Evolutionary conservation across 1,284 basidiomycete genomes (phyloP).

Genomic region (Rhodotorula sp.): DNA sequence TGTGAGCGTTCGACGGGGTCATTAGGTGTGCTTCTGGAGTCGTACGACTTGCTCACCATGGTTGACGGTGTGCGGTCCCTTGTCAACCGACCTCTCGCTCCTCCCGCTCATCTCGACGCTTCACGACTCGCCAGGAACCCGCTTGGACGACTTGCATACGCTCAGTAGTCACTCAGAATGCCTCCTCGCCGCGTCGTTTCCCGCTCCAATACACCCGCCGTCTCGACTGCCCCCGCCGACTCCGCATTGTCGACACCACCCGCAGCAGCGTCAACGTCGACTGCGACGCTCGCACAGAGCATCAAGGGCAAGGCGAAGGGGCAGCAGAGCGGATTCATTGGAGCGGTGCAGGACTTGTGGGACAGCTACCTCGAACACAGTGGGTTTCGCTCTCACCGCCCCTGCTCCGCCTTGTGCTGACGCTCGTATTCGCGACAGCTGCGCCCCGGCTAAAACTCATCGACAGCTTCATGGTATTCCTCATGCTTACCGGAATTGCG

Average conservation of each 20-base stretch:
- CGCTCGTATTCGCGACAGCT: background rate
- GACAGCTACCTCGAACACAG: slow-evolving; percentile 24
- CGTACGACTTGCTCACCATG: background rate
- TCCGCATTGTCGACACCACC: background rate
- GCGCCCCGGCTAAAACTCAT: slow-evolving; percentile 84
- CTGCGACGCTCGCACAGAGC: background rate
- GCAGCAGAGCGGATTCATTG: background rate
- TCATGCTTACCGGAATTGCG: slow-evolving; percentile 83
- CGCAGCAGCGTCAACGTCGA: background rate
- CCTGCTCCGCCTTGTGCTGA: background rate
- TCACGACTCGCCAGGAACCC: too few species aligned
- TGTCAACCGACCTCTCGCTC: background rate
- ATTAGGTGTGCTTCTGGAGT: background rate
- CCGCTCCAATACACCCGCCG: background rate
- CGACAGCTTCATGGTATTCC: slow-evolving; percentile 87
- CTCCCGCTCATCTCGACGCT: background rate
- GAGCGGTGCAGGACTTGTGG: slow-evolving; percentile 16
- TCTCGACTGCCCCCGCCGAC: background rate
- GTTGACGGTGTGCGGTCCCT: background rate
- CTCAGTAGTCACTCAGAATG: background rate
- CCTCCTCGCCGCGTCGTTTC: slow-evolving; percentile 27
- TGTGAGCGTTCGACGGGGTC: background rate
- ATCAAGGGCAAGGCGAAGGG: background rate
- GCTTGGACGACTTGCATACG: too few species aligned
- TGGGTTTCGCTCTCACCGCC: background rate